Conservation (phyloP, 129 eudicot genomes). For the sunflower (Helianthus annuus) region HanXRQr2.0-SUNRISE NC_035448.2:101652665-101653164, state of each 20-base stretch:
- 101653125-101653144: slow-evolving; percentile 49
- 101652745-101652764: slow-evolving; percentile 15
- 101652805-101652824: slow-evolving; percentile 12
- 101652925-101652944: slow-evolving; percentile 33
- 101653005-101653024: background rate
- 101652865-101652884: slow-evolving; percentile 16
- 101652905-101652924: slow-evolving; percentile 16
- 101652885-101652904: slow-evolving; percentile 2
- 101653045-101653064: background rate
- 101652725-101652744: slow-evolving; percentile 12
- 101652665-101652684: background rate
- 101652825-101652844: background rate
- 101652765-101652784: background rate
- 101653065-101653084: background rate
- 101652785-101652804: background rate
- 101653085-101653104: slow-evolving; percentile 43
- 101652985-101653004: slow-evolving; percentile 13
- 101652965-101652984: slow-evolving; percentile 21
- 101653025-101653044: background rate
- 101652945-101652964: slow-evolving; percentile 3
- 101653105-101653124: slow-evolving; percentile 42
- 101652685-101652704: background rate
- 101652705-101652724: background rate
- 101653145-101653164: slow-evolving; percentile 41
- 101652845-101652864: slow-evolving; percentile 19